These are phyloP conservation scores for Platismatia glauca DNA, from an alignment of 495 filamentous ascomycete species.

Conservation along the genomic window DNA sequence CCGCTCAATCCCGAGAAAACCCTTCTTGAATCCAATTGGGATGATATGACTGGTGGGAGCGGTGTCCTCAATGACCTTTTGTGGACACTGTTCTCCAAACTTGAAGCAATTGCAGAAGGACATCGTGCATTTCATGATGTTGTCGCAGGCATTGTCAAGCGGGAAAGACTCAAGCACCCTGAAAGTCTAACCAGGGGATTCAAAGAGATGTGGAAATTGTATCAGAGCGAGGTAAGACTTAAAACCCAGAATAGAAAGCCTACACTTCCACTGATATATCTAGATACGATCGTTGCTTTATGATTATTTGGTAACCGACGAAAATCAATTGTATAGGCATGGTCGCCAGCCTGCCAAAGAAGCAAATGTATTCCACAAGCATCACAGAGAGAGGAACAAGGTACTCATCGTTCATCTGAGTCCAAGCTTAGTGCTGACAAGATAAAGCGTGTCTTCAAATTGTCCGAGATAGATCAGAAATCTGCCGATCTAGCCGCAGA, in stretches of 20 bases:
- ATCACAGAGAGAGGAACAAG: conserved; percentile 60
- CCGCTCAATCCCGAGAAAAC: conserved; percentile 33
- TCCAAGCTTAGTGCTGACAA: conserved; percentile 22
- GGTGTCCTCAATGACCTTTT: conserved; percentile 82
- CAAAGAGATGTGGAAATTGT: conserved; percentile 88
- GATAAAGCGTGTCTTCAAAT: conserved; percentile 69
- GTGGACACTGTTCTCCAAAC: conserved; percentile 88
- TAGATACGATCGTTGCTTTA: conserved; percentile 87
- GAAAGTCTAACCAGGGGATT: conserved; percentile 65
- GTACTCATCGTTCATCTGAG: conserved; percentile 24
- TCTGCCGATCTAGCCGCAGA: conserved; percentile 66
- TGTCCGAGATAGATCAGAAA: conserved; percentile 72
- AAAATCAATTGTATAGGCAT: conserved; percentile 48
- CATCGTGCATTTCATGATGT: conserved; percentile 92
- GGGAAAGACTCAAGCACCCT: conserved; percentile 53
- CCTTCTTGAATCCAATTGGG: conserved; percentile 48
- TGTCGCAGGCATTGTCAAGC: conserved; percentile 66
- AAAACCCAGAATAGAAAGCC: not conserved
- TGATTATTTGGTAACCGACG: conserved; percentile 94
- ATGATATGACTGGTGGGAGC: conserved; percentile 61
- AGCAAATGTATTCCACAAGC: conserved; percentile 49
- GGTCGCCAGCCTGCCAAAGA: conserved; percentile 39
- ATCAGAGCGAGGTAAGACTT: conserved; percentile 59
- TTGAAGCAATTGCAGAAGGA: conserved; percentile 92
- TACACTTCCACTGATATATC: conserved; percentile 34